Percentiles rank a stretch among this genome's conserved stretches.
These are phyloP conservation scores for Albugo laibachii DNA, from an alignment of 352 stramenopile genomes.

Conservation along the genomic window DNA sequence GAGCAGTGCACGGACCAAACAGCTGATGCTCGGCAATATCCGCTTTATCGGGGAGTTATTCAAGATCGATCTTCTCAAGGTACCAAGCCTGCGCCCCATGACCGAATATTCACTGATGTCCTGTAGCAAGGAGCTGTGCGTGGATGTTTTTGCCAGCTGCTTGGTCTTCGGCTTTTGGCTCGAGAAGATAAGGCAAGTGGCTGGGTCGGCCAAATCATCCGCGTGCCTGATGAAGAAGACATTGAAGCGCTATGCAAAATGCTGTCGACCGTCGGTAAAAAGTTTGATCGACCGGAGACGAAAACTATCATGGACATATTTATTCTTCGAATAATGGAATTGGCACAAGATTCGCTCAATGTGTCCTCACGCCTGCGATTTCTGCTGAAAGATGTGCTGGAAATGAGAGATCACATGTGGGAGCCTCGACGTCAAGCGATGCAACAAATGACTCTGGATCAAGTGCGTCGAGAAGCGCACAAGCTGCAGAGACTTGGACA, in stretches of 20 bases:
- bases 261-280: constrained; percentile 64
- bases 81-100: constrained; percentile 5
- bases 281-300: constrained; percentile 60
- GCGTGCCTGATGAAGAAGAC: constrained; percentile 67
- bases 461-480: constrained; percentile 63
- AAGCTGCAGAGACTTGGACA: constrained; percentile 71
- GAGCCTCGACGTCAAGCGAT: constrained; percentile 63
- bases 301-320: constrained; percentile 74
- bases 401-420: constrained; percentile 76
- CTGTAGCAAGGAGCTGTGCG: constrained; percentile 44
- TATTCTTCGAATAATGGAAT: constrained; percentile 65
- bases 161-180: constrained; percentile 48
- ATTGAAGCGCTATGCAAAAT: constrained; percentile 77
- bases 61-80: constrained; percentile 71
- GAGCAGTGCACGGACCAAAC: constrained; percentile 36
- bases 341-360: constrained; percentile 39
- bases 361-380: constrained; percentile 59
- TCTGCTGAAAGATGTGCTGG: constrained; percentile 63
- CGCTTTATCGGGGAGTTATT: constrained; percentile 77
- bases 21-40: constrained; percentile 72
- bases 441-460: constrained; percentile 72
- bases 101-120: background rate
- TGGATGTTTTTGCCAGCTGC: constrained; percentile 58
- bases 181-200: constrained; percentile 18
- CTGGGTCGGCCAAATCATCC: constrained; percentile 33